Evolutionary conservation across 108 stramenopile species (phyloP), one percentile per base, ranked within the genome.

Genomic region (Cyclotella sp.): DNA sequence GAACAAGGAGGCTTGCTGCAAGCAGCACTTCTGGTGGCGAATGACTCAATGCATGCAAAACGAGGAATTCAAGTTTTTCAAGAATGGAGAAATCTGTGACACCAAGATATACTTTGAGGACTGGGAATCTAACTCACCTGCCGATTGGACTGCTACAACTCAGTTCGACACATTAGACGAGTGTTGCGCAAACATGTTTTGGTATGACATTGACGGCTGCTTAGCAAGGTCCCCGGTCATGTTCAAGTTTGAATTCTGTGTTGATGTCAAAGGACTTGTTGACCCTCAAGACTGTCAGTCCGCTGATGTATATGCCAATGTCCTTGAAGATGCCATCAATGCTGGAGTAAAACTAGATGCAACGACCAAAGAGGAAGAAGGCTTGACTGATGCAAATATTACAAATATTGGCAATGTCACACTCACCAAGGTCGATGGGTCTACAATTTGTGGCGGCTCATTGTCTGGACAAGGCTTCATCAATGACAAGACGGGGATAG

Each of bases 41-140:
- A 82, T 82, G 54, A 75, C 75, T 9, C 75, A 82, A 51, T 82
- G 81, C 34, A 82, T 82, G 81, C 74, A 75, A 19, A 82, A 82
- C 67, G 81, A 82, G 65, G 81, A 82, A 54, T 82, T 66, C 49
- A 82, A 82, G 42, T 82, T 82, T 63, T 82, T 72, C 53, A 67
- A 58, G 54, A 59, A 47, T 16, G 45, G 69, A 41, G 75, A 82
- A 28, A 82, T 75, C 14, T 82, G 81, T 45, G 81, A 82, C 49
- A 72, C 58, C 70, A 82, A 82, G 65, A 72, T 82, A 13, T 51
- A 49, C 47, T 82, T 82, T 22, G 81, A 82, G 49, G 81, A 82
- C 60, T 82, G 81, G 81, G 81, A 82, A 70, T 51, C 29, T 7
- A 76, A 82, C 29, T 72, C 70, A 28, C 81, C 81, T 42, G 74